Evolutionary conservation across 768 basidiomycete genomes (phyloP), one percentile per base, ranked within the genome.

Genomic region (Chalciporus chontae): DNA sequence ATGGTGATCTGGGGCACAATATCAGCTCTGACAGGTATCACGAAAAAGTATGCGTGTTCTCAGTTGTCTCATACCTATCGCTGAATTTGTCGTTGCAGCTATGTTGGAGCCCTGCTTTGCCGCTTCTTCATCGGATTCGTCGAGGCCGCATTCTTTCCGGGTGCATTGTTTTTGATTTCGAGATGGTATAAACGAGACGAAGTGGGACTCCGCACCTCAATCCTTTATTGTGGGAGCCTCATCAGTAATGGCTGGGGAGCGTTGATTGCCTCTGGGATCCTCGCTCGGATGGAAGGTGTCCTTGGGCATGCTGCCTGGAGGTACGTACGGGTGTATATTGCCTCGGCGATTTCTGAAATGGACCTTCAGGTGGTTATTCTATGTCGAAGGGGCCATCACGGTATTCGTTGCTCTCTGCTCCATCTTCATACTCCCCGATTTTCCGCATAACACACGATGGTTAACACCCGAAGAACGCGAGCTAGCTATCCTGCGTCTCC

Each of bases 191-290:
- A 58, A 21, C 61, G 64, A 40, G 60, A 63, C 27, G 72, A 76
- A 52, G 62, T 75, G 27, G 74, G 68, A 14, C 51, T 71, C 23
- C 58, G 71, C 8, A 66, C 62, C 17, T 65, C 73, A 11, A 56
- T 71, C 46, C 59, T 69, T 13, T 69, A 65, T 51, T 69, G 64
- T 48, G 70, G 72, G 19, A 71, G 69, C 47, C 57, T 77, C 10
- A 69, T 75, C 44, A 67, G 66, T 8, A 77, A 77, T 62, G 77
- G 74, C 4, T 75, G 76, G 49, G 74, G 75, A 0, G 67, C 73
- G 5, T 58, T 77, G 14, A 65, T 78, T 24, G 72, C 74, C 10
- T 70, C 74, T 32, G 75, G 71, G 11, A 73, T 77, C 27, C 67
- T 77, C 21, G 59, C 58, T 21, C 63, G 64, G 4, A 73, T 79